These are phyloP conservation scores for Trametes versicolor DNA, from an alignment of 1,284 basidiomycete species.

Conservation along the genomic window DNA sequence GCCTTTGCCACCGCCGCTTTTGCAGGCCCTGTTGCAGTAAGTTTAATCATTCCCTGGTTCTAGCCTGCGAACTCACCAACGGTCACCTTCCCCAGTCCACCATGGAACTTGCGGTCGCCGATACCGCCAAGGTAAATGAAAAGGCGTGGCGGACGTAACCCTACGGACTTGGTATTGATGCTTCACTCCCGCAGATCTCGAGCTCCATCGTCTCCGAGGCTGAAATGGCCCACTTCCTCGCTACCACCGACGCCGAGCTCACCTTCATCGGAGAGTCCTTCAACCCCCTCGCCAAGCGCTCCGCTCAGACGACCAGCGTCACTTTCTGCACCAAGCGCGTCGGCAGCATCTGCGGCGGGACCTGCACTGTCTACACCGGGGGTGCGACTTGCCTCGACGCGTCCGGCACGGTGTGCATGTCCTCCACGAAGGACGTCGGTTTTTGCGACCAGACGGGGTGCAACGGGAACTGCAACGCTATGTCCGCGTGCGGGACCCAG, in stretches of 20 bases:
- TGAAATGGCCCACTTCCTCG: constrained; percentile 11
- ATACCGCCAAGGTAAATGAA: too few species aligned
- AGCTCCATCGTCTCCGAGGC: constrained; percentile 8
- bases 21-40: constrained; percentile 8
- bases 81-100: too few species aligned
- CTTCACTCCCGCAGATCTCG: background rate
- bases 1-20: background rate
- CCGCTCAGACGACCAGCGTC: constrained; percentile 6
- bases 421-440: constrained; percentile 11
- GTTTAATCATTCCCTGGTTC: background rate
- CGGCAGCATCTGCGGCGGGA: constrained; percentile 13
- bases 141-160: too few species aligned
- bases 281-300: constrained; percentile 13
- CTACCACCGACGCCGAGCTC: constrained; percentile 19
- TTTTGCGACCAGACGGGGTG: constrained; percentile 11
- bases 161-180: too few species aligned
- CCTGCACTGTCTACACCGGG: constrained; percentile 13
- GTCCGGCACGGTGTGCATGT: constrained; percentile 7
- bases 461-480: constrained; percentile 5
- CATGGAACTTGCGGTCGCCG: too few species aligned
- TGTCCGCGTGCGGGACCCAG: constrained; percentile 10
- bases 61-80: background rate
- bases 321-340: constrained; percentile 16
- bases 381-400: constrained; percentile 16
- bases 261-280: constrained; percentile 12